These are phyloP conservation scores for Lichtheimia ornata DNA, from an alignment of 371 early-diverging fungal genomes.

Conservation along the genomic window DNA sequence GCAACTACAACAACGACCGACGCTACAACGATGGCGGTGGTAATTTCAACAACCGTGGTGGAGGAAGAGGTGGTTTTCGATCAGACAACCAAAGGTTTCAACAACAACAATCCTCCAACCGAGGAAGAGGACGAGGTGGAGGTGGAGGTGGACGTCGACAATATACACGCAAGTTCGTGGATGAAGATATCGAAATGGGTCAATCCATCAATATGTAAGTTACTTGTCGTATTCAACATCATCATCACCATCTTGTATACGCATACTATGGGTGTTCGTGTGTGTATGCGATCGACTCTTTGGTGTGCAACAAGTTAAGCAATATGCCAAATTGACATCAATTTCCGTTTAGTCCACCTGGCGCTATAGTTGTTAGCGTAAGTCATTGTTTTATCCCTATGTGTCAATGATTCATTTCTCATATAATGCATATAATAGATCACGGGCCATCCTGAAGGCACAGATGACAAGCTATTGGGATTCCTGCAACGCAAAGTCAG, in stretches of 20 bases:
- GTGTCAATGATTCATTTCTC: background rate
- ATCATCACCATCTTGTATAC: too few species aligned
- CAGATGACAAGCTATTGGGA: slow-evolving; percentile 33
- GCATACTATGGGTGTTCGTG: too few species aligned
- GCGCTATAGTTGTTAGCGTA: slow-evolving; percentile 12
- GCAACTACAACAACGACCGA: background rate
- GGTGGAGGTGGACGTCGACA: slow-evolving; percentile 20
- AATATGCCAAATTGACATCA: background rate
- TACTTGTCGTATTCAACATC: background rate
- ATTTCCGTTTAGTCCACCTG: slow-evolving; percentile 10
- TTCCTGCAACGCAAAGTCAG: slow-evolving; percentile 42
- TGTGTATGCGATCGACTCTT: slow-evolving; percentile 1
- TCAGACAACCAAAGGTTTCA: slow-evolving; percentile 5
- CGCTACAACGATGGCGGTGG: background rate
- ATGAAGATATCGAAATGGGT: slow-evolving; percentile 45
- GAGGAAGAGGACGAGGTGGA: slow-evolving; percentile 13
- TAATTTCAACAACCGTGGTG: background rate
- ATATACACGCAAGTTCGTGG: slow-evolving; percentile 34
- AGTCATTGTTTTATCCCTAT: slow-evolving; percentile 1
- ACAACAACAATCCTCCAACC: slow-evolving; percentile 6
- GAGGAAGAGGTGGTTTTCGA: background rate
- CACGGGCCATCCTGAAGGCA: slow-evolving; percentile 31
- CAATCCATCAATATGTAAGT: slow-evolving; percentile 18
- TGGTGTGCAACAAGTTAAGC: background rate
- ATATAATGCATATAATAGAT: slow-evolving; percentile 19